phyloP scores from a whole-genome alignment of 352 stramenopile species.

The Globisporangium orthogonon region DNA sequence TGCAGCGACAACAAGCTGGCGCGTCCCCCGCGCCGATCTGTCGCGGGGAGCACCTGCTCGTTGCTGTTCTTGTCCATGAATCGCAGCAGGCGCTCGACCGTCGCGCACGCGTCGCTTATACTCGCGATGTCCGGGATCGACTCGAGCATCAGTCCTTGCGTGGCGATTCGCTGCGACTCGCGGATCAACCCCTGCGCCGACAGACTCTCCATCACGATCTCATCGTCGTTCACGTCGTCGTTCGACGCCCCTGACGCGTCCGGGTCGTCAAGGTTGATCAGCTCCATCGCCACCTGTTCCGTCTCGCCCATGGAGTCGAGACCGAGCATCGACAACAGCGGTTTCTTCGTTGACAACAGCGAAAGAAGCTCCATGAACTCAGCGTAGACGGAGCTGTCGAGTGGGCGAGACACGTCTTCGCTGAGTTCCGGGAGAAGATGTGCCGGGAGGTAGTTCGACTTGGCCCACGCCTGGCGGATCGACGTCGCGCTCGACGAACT shows the following conservation, averaged over 20 bases:
- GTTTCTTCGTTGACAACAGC: conserved; percentile 15
- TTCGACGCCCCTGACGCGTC: conserved; percentile 14
- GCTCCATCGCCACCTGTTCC: conserved; percentile 27
- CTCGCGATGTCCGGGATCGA: conserved; percentile 23
- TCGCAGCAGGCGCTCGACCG: conserved; percentile 35
- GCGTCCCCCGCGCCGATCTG: conserved; percentile 34
- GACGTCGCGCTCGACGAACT: conserved; percentile 15
- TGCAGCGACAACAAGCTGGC: conserved; percentile 45
- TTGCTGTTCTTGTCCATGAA: conserved; percentile 25
- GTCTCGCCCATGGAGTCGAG: conserved; percentile 20
- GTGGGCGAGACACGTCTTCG: conserved; percentile 8
- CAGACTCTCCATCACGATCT: conserved; percentile 57
- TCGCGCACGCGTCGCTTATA: conserved; percentile 26
- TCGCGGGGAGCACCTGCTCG: conserved; percentile 17
- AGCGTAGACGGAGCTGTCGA: conserved; percentile 4
- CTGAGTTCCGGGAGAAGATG: conserved; percentile 22
- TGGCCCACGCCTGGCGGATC: conserved; percentile 40
- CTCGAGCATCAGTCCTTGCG: conserved; percentile 15
- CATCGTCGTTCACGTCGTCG: conserved; percentile 34
- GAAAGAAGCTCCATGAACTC: conserved; percentile 22
- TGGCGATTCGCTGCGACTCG: conserved; percentile 23
- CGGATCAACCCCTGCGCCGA: conserved; percentile 44
- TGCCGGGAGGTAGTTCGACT: conserved; percentile 26
- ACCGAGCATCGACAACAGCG: conserved; percentile 26
- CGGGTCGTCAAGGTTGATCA: conserved; percentile 35